phyloP scores from a whole-genome alignment of 495 filamentous ascomycete species.

The Talaromyces liani region DNA sequence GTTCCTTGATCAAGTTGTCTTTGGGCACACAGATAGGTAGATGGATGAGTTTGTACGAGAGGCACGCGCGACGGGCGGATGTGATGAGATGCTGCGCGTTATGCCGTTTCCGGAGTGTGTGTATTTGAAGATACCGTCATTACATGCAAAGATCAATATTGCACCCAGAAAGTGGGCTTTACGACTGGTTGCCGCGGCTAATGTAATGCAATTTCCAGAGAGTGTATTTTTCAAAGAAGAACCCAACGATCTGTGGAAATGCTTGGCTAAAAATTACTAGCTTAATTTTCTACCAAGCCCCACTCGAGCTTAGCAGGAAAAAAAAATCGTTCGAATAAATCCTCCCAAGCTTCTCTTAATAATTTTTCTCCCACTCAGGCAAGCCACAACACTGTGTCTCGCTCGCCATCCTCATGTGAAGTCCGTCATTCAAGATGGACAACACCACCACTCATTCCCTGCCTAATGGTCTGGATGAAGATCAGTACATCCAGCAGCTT shows the following conservation, averaged over 20 bases:
- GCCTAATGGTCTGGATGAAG: constrained; percentile 27
- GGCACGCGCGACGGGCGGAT: not conserved
- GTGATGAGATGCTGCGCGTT: constrained; percentile 4
- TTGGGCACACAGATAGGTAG: constrained; percentile 7
- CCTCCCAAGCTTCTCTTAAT: not conserved
- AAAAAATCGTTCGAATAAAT: not conserved
- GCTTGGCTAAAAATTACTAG: constrained; percentile 3
- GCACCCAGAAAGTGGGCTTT: no score
- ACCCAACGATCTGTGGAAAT: not conserved
- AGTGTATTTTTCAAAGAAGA: not conserved
- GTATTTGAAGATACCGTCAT: not conserved
- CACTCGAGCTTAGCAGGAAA: constrained; percentile 2
- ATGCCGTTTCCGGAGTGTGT: constrained; percentile 4
- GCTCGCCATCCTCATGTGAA: constrained; percentile 4
- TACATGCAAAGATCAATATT: not conserved
- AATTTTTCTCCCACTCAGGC: not conserved
- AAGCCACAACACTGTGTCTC: not conserved
- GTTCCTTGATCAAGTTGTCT: not conserved
- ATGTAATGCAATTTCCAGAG: not conserved
- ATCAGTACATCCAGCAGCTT: constrained; percentile 55
- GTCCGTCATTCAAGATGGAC: not conserved
- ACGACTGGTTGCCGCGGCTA: not conserved
- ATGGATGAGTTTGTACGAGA: not conserved
- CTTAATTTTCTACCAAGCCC: not conserved
- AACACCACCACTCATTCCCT: not conserved